Evolutionary conservation across 139 green algal species (phyloP).

Genomic region (Nannochloris sp.): DNA sequence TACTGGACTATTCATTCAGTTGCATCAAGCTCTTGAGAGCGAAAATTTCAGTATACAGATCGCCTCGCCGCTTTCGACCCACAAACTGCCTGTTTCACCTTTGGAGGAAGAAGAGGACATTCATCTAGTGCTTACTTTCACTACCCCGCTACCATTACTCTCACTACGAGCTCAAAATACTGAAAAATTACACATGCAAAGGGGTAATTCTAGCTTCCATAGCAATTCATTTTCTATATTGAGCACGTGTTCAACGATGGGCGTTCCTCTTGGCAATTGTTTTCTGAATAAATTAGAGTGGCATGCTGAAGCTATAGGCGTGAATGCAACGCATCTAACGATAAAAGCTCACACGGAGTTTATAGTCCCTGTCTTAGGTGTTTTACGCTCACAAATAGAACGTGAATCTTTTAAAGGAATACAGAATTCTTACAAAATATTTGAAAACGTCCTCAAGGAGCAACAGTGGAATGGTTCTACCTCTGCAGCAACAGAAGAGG

Average conservation of each 20-base stretch:
- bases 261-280: slow-evolving; percentile 8
- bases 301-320: not conserved
- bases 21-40: not conserved
- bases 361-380: not conserved
- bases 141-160: not conserved
- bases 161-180: not conserved
- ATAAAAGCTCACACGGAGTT: slow-evolving; percentile 1
- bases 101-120: too few relatives aligned
- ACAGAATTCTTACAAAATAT: not conserved
- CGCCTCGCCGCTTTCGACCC: too few relatives aligned
- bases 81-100: too few relatives aligned
- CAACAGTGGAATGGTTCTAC: too few relatives aligned
- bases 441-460: not conserved
- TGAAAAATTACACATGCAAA: too few relatives aligned
- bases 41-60: not conserved
- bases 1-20: not conserved
- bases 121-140: not conserved
- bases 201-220: too few relatives aligned
- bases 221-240: too few relatives aligned
- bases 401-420: slow-evolving; percentile 6
- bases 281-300: slow-evolving; percentile 11
- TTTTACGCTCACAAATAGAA: slow-evolving; percentile 9
- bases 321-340: not conserved
- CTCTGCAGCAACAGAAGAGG: too few relatives aligned
- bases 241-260: not conserved